Evolutionary conservation across 2,329 filamentous ascomycete genomes (phyloP), one percentile per base, ranked within the genome.

Genomic region (Aspergillus sp.): DNA sequence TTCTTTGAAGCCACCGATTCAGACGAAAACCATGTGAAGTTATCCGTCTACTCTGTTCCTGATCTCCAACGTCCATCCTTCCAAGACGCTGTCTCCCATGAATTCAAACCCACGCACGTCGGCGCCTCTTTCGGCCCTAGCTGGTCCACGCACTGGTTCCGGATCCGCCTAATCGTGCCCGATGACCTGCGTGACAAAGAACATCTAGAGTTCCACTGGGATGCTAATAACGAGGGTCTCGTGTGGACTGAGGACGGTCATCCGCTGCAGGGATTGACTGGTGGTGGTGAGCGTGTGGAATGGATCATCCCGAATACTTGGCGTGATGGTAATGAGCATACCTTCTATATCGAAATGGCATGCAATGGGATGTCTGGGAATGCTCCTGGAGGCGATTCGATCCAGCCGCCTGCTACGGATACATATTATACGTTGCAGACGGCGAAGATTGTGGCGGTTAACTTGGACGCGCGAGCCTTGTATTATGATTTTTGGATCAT

Each of bases 281-380:
- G 93, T 12, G 85, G 85, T 46, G 88, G 87, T 36, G 93, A 98
- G 61, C 80, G 93, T 45, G 78, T 83, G 10, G 89, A 97, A 68
- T 98, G 91, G 90, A 81, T 95, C 49, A 75, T 98, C 40, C 91
- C 93, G 6, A 75, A 87, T 43, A 74, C 75, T 10, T 95, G 86
- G 71, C 80, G 86, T 51, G 87, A 95, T 65, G 90, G 88, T 45
- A 82, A 91, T 64, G 80, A 89, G 59, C 90, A 97, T 65, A 81
- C 78, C 12, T 86, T 98, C 59, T 98, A 96, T 67, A 84, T 98
- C 54, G 93, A 98, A 72, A 95, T 97, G 87, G 93, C 93, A 19
- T 97, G 93, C 71, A 98, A 98, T 66, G 83, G 85, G 67, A 97
- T 97, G 90, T 97, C 97, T 70, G 93, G 93, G 57, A 95, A 95